A percentile compares a stretch with the other conserved stretches of the same genome.
phyloP scores from a whole-genome alignment of 345 rosid genomes.

The Acer yangbiense region DNA sequence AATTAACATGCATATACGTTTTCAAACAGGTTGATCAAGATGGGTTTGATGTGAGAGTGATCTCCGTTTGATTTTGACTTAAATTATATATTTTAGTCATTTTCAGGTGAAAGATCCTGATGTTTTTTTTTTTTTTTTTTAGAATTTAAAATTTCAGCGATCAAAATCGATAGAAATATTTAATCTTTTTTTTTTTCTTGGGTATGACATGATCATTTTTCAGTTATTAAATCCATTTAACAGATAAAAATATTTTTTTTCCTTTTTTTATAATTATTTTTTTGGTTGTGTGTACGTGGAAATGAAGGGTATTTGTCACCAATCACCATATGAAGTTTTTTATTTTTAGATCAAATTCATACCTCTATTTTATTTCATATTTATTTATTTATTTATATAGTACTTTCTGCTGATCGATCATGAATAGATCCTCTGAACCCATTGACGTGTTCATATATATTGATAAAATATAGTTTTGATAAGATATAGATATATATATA shows the following conservation, averaged over 20 bases:
- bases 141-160: not conserved
- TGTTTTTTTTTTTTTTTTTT: no score
- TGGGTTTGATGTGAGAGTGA: not conserved
- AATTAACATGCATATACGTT: not conserved
- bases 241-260: no score
- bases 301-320: not conserved
- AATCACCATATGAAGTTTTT: no score
- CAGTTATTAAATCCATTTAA: no score
- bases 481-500: no score
- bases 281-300: not conserved
- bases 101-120: not conserved
- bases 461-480: not conserved
- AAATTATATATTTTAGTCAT: not conserved
- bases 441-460: not conserved
- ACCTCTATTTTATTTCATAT: no score
- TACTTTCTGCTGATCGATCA: not conserved
- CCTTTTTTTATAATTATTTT: no score
- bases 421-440: not conserved
- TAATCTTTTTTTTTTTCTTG: no score
- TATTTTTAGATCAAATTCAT: no score
- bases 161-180: not conserved
- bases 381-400: no score
- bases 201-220: no score
- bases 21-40: not conserved
- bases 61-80: not conserved